Base-by-base conservation (phyloP, 176 grass and related monocot genomes). In the Themeda triandra region DNA sequence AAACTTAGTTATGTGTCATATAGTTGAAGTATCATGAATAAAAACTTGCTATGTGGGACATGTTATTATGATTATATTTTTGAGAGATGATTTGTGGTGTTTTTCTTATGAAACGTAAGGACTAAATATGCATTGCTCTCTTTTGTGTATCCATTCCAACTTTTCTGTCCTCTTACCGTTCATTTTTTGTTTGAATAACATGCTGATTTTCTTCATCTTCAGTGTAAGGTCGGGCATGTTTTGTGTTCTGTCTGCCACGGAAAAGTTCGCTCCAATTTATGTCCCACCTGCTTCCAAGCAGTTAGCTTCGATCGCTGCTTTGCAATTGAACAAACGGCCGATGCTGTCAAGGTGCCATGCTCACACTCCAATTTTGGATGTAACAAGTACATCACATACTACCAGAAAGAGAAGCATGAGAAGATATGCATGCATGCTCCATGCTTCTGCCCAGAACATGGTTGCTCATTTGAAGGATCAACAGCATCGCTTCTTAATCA, bases 401-500 rank as follows among this genome's bases (percentile, higher is more conserved):
- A 77, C 17, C 63, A 77, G 32, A 69, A 84, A 77, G 73, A 84
- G 73, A 77, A 56, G 73, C 46, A 77, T 58, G 73, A 42, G 8
- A 54, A 51, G 37, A 46, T 10, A 53, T 84, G 63, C 0, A 54
- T 5, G 13, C 35, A 85, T 77, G 46, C 35, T 40, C 73, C 63
- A 42, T 85, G 73, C 46, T 85, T 68, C 33, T 84, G 63, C 31
- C 83, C 83, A 69, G 73, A 77, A 35, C 18, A 58, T 39, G 63
- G 83, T 18, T 84, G 82, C 44, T 58, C 46, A 30, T 77, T 68
- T 25, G 39, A 1, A 67, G 73, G 63, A 30, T 42, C 83, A 58
- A 76, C 33, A 23, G 33, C 32, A 14, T 31, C 10, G 0, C 82
- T 77, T 54, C 82, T 77, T 2, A 24, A 84, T 35, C 82, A 77